A percentile compares a stretch with the other conserved stretches of the same genome.
Evolutionary conservation across 768 basidiomycete species (phyloP).

Genomic region (Podaxis sp.): DNA sequence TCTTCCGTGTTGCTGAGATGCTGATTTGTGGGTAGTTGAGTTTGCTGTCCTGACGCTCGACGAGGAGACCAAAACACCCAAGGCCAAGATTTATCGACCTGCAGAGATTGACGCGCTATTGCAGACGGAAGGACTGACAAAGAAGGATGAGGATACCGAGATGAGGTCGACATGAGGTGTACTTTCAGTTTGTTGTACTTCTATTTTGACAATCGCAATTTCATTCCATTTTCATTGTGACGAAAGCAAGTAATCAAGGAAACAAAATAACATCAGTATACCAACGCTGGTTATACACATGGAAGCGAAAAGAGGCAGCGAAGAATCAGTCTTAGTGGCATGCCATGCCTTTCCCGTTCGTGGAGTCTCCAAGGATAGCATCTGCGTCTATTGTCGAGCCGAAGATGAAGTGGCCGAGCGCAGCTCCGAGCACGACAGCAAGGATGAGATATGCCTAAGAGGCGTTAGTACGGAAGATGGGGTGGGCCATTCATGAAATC

Average conservation of each 20-base stretch:
- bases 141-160: constrained; percentile 83
- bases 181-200: constrained; percentile 23
- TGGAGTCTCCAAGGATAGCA: constrained; percentile 42
- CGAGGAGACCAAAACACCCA: constrained; percentile 68
- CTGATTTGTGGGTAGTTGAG: constrained; percentile 62
- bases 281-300: not conserved
- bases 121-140: constrained; percentile 74
- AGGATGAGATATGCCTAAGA: constrained; percentile 80
- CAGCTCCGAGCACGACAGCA: constrained; percentile 81
- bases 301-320: not conserved
- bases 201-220: constrained; percentile 45
- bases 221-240: constrained; percentile 24
- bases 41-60: constrained; percentile 93
- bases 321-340: constrained; percentile 56
- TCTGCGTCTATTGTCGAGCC: constrained; percentile 63
- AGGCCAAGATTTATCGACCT: constrained; percentile 90
- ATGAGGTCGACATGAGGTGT: constrained; percentile 54
- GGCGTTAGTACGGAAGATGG: not conserved
- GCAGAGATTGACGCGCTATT: constrained; percentile 86
- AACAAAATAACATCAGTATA: not conserved
- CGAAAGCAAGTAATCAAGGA: not conserved
- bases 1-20: constrained; percentile 3
- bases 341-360: constrained; percentile 65
- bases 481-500: not conserved
- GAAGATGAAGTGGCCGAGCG: constrained; percentile 79